Evolutionary conservation across 2,329 filamentous ascomycete species (phyloP).

Genomic region (Talaromyces rugulosus): DNA sequence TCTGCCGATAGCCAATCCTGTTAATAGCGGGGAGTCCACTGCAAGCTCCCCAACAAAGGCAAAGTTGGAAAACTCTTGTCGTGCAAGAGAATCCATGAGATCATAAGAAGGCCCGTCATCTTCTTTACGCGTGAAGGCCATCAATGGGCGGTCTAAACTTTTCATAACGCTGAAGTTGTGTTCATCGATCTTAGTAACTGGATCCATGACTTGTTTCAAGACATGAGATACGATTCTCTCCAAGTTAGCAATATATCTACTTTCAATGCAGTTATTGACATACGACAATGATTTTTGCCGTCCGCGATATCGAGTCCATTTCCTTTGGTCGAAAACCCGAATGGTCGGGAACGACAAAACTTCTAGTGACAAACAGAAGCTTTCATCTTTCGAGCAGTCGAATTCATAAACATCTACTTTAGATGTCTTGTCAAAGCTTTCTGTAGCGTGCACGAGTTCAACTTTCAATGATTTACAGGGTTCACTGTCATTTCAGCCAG

Average conservation of each 20-base stretch:
- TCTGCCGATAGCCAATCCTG: background rate
- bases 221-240: slow-evolving; percentile 4
- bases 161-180: slow-evolving; percentile 7
- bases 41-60: slow-evolving; percentile 3
- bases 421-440: slow-evolving; percentile 4
- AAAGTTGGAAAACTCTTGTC: slow-evolving; percentile 2
- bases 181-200: slow-evolving; percentile 4
- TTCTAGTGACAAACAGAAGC: slow-evolving; percentile 8
- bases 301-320: slow-evolving; percentile 10
- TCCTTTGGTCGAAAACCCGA: background rate
- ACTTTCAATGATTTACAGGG: slow-evolving; percentile 2
- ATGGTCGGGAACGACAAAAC: slow-evolving; percentile 10
- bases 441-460: slow-evolving; percentile 1
- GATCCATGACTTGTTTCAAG: slow-evolving; percentile 3
- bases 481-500: background rate
- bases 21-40: background rate
- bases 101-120: background rate
- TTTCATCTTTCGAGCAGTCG: slow-evolving; percentile 5
- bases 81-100: slow-evolving; percentile 4
- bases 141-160: background rate
- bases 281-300: slow-evolving; percentile 6
- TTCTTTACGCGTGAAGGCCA: background rate
- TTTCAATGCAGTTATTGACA: background rate
- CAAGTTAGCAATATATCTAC: background rate
- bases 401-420: slow-evolving; percentile 8